Evolutionary conservation across 345 rosid genomes (phyloP), one percentile per base, ranked within the genome.

Genomic region (Lepidium aucheri): DNA sequence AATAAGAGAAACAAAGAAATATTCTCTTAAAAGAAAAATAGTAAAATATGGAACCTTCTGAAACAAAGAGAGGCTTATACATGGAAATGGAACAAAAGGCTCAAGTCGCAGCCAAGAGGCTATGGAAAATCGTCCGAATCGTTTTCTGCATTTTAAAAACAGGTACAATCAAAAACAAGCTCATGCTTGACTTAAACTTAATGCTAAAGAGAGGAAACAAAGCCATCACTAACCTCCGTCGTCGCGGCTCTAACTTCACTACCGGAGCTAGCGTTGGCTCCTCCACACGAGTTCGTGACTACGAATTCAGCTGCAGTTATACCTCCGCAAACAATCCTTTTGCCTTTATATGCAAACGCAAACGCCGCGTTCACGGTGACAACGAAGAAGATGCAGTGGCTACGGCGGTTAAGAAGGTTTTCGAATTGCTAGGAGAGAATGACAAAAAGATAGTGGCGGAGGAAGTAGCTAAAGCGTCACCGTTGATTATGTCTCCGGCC

Each of bases 231-330:
- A 75, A 74, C 72, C 85, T 85, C 75, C 69, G 82, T 61, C 76
- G 80, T 65, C 74, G 84, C 40, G 58, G 79, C 68, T 72, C 79
- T 56, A 80, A 84, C 52, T 20, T 20, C 22, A 74, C 84, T n/a
- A 54, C 34, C n/a, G 34, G 30, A 8, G 5, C 41, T 41, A 40
- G 11, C 66, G 61, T 42, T 9, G 69, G 41, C 51, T 69, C 79
- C 52, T 73, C 84, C 60, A 67, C 82, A 72, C 32, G 80, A 39
- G 80, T 82, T 7, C 63, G 81, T 30, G 93, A 85, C 50, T 83
- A 85, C 60, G 92, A 86, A 64, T 88, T 88, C 80, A 83, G 86
- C 77, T 80, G 92, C 85, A 88, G 88, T 59, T 83, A 80, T 52
- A 84, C 77, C 62, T 83, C 85, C 0, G 76, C 83, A 30, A 54